A percentile compares a stretch with the other conserved stretches of the same genome.
These are phyloP conservation scores for Echites panduratus DNA, from an alignment of 257 asterid species.

Conservation along the genomic window DNA sequence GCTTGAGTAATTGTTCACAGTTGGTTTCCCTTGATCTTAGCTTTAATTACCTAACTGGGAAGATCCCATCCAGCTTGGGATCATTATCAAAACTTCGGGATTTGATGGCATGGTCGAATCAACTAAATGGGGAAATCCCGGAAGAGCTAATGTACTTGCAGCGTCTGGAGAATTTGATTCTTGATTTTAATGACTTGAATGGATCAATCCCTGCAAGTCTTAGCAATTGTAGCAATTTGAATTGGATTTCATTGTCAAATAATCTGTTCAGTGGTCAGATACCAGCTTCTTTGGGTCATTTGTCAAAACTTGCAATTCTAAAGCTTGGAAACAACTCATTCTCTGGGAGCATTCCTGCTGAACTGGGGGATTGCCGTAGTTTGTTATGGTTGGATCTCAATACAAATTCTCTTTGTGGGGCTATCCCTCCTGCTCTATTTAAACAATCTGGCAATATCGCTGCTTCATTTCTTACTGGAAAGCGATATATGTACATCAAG, in stretches of 20 bases:
- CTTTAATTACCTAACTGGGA: slow-evolving; percentile 60
- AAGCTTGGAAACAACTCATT: slow-evolving; percentile 82
- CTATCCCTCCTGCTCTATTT: slow-evolving; percentile 62
- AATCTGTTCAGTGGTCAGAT: slow-evolving; percentile 63
- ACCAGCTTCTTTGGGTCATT: slow-evolving; percentile 65
- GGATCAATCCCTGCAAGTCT: slow-evolving; percentile 70
- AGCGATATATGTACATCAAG: slow-evolving; percentile 58
- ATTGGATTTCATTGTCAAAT: slow-evolving; percentile 88
- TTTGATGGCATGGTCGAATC: slow-evolving; percentile 74
- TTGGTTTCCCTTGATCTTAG: slow-evolving; percentile 91
- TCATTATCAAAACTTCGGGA: slow-evolving; percentile 52
- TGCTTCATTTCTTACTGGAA: slow-evolving; percentile 50
- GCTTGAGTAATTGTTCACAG: slow-evolving; percentile 64
- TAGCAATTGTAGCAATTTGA: slow-evolving; percentile 74
- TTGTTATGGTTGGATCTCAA: slow-evolving; percentile 93
- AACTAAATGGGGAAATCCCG: slow-evolving; percentile 77
- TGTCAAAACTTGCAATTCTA: slow-evolving; percentile 65
- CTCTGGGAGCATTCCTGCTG: slow-evolving; percentile 66
- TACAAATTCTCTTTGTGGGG: slow-evolving; percentile 55
- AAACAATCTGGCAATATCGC: slow-evolving; percentile 88
- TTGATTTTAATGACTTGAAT: slow-evolving; percentile 72
- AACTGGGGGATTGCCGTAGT: slow-evolving; percentile 78
- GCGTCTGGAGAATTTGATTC: slow-evolving; percentile 77
- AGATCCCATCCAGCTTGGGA: slow-evolving; percentile 64
- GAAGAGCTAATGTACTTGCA: slow-evolving; percentile 53